Conservation (phyloP, 2,329 filamentous ascomycete species). For the Dactylonectria estremocensis region DNA sequence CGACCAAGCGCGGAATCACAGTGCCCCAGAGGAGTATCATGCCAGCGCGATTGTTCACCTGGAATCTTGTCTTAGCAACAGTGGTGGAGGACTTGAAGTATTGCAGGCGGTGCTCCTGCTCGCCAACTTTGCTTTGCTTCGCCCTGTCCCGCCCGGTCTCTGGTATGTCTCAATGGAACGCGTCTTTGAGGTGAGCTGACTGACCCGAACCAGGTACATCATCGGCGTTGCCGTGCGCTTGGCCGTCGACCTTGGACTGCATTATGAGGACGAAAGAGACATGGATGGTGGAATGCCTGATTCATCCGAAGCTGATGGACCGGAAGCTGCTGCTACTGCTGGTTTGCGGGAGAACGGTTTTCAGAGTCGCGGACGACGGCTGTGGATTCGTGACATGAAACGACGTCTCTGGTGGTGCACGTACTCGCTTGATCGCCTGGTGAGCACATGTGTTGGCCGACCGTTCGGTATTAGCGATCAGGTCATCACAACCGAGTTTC, state of each 20-base stretch:
- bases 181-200: constrained; percentile 30
- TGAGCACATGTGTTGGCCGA: constrained; percentile 92
- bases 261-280: constrained; percentile 89
- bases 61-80: constrained; percentile 87
- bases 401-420: constrained; percentile 97
- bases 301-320: constrained; percentile 53
- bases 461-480: constrained; percentile 97
- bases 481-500: constrained; percentile 95
- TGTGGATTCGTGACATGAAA: constrained; percentile 90
- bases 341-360: constrained; percentile 52
- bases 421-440: constrained; percentile 94
- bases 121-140: constrained; percentile 90
- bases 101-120: constrained; percentile 93
- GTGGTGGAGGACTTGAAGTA: constrained; percentile 92
- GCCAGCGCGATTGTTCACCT: constrained; percentile 94
- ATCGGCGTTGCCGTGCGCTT: constrained; percentile 92
- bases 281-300: constrained; percentile 72
- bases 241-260: constrained; percentile 91
- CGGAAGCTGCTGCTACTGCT: constrained; percentile 52
- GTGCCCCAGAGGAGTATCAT: constrained; percentile 95
- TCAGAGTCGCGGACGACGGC: constrained; percentile 75
- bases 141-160: constrained; percentile 91
- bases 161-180: constrained; percentile 69
- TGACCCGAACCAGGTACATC: constrained; percentile 76
- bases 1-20: constrained; percentile 58